phyloP scores from a whole-genome alignment of 2,329 filamentous ascomycete genomes.

The Colletotrichum simmondsii region DNA sequence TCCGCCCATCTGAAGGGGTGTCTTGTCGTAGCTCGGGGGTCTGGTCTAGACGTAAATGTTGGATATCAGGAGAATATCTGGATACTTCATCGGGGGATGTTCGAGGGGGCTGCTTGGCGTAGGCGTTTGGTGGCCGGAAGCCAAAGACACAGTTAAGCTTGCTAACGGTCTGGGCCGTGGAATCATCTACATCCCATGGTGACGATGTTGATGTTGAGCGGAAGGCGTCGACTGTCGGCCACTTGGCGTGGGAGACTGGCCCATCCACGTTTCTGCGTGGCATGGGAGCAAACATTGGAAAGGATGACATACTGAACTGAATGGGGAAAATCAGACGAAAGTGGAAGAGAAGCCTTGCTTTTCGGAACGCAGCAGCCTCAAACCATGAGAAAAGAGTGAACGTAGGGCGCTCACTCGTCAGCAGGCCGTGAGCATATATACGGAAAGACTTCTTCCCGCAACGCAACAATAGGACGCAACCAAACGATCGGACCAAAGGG shows the following conservation, averaged over 20 bases:
- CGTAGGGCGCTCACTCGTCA: conserved; percentile 1
- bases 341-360: conserved; percentile 14
- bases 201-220: conserved; percentile 8
- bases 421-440: conserved; percentile 27
- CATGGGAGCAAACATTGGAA: conserved; percentile 25
- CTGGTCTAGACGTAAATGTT: not conserved
- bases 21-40: conserved; percentile 30
- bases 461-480: not conserved
- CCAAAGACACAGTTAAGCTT: conserved; percentile 28
- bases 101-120: not conserved
- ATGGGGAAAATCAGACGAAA: conserved; percentile 8
- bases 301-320: conserved; percentile 14
- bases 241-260: conserved; percentile 28
- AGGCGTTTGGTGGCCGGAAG: conserved; percentile 15
- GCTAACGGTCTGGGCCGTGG: conserved; percentile 28
- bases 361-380: conserved; percentile 15
- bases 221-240: conserved; percentile 14
- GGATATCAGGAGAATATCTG: conserved; percentile 21
- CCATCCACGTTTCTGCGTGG: conserved; percentile 25
- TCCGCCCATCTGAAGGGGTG: conserved; percentile 23
- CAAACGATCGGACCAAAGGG: conserved; percentile 19
- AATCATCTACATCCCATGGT: conserved; percentile 26
- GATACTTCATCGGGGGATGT: conserved; percentile 12
- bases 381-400: conserved; percentile 27
- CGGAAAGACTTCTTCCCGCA: not conserved